Percentiles rank a stretch among this genome's conserved stretches.
Conservation (phyloP, 306 rosid species). For the Prunus dulcis region DNA sequence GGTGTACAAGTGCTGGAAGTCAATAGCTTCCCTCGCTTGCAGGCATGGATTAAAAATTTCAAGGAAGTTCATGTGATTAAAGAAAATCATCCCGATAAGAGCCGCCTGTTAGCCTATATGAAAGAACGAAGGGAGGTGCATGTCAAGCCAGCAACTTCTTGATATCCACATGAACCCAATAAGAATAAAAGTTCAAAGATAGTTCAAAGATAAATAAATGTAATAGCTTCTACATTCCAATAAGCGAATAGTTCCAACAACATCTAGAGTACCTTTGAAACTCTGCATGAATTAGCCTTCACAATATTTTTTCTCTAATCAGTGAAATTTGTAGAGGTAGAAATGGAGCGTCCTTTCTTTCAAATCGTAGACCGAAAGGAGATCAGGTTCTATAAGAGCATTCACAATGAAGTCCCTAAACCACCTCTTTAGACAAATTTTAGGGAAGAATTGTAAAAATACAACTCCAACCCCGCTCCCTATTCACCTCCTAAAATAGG, state of each 20-base stretch:
- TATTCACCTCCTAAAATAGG: too few species aligned
- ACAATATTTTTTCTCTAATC: background rate
- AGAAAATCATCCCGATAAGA: conserved; percentile 11
- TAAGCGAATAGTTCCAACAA: background rate
- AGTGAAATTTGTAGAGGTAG: background rate
- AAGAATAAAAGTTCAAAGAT: background rate
- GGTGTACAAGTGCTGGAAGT: conserved; percentile 13
- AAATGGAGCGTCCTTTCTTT: background rate
- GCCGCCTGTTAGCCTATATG: conserved; percentile 7
- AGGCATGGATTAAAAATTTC: conserved; percentile 11
- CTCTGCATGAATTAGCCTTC: background rate
- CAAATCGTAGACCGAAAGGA: conserved; percentile 2
- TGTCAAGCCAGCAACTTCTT: background rate
- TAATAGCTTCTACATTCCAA: background rate
- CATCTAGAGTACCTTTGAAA: background rate
- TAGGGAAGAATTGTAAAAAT: too few species aligned
- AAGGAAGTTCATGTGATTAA: conserved; percentile 3
- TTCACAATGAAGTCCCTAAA: too few species aligned
- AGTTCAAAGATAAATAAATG: background rate
- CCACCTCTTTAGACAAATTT: too few species aligned
- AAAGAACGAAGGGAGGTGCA: background rate
- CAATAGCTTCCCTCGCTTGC: conserved; percentile 1
- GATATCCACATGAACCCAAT: background rate
- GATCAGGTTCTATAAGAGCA: conserved; percentile 5
- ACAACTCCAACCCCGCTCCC: too few species aligned